Evolutionary conservation across 257 asterid genomes (phyloP).

Genomic region (Penstemon eatonii): DNA sequence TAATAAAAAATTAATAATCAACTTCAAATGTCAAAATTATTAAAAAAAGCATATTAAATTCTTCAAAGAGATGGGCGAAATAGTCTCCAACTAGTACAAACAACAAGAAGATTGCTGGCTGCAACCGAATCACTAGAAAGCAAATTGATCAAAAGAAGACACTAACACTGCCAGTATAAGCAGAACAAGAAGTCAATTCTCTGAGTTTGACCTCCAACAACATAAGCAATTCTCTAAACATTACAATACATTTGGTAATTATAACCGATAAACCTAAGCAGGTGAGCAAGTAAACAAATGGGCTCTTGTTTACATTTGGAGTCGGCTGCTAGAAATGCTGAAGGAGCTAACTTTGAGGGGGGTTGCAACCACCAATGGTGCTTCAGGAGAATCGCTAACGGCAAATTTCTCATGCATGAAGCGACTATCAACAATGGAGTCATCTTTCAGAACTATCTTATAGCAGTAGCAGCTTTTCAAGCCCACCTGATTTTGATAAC

Average conservation of each 20-base stretch:
- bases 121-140: constrained; percentile 31
- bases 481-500: constrained; percentile 69
- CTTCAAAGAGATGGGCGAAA: neutral
- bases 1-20: too few species aligned
- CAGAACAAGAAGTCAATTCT: constrained; percentile 29
- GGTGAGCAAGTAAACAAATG: neutral
- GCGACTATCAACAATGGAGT: constrained; percentile 60
- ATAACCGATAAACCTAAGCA: constrained; percentile 8
- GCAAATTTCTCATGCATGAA: constrained; percentile 96
- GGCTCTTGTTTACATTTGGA: constrained; percentile 34
- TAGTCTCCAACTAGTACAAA: constrained; percentile 32
- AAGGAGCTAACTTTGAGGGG: constrained; percentile 90
- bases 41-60: neutral
- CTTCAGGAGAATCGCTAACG: constrained; percentile 67
- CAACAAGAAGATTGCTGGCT: constrained; percentile 35
- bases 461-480: constrained; percentile 84
- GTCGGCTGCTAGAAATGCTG: constrained; percentile 76
- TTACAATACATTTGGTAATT: constrained; percentile 9
- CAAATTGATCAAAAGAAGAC: constrained; percentile 16
- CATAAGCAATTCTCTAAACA: neutral
- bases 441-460: constrained; percentile 53
- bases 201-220: constrained; percentile 31
- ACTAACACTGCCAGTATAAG: constrained; percentile 14
- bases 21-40: neutral
- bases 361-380: constrained; percentile 68